Percentiles rank a stretch among this genome's conserved stretches.
Evolutionary conservation across 1,284 basidiomycete species (phyloP).

Genomic region (Apiotrichum gamsii): DNA sequence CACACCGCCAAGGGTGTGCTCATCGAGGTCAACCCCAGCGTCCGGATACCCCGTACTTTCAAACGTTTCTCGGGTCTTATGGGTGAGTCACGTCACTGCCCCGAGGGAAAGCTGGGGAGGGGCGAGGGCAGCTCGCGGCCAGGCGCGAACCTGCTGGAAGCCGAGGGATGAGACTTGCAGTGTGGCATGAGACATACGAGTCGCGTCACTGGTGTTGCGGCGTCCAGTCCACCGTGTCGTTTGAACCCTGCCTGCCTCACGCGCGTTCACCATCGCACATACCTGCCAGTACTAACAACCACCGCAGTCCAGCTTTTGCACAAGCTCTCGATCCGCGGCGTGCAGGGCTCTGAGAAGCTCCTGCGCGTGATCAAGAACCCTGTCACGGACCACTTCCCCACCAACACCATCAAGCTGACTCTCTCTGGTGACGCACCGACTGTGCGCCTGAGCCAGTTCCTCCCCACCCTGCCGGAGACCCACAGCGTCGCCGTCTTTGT

Average conservation of each 20-base stretch:
- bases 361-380: slow-evolving; percentile 99
- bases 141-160: background rate
- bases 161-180: background rate
- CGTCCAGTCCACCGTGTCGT: too few species aligned
- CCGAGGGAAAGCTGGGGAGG: too few species aligned
- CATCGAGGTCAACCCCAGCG: slow-evolving; percentile 97
- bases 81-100: slow-evolving; percentile 66
- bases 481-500: slow-evolving; percentile 93
- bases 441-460: slow-evolving; percentile 72
- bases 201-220: too few species aligned
- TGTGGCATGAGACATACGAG: too few species aligned
- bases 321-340: slow-evolving; percentile 88
- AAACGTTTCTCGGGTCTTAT: slow-evolving; percentile 98
- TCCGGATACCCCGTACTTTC: slow-evolving; percentile 95
- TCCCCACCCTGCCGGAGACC: slow-evolving; percentile 73
- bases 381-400: slow-evolving; percentile 88
- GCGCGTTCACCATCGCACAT: too few species aligned
- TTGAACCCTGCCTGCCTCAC: too few species aligned
- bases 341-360: slow-evolving; percentile 93
- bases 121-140: background rate
- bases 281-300: background rate
- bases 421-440: slow-evolving; percentile 87
- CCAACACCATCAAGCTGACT: slow-evolving; percentile 92
- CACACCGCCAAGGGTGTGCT: slow-evolving; percentile 94
- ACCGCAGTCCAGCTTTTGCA: slow-evolving; percentile 87